Conservation (phyloP, 2,329 filamentous ascomycete genomes). For the Colletotrichum spinosum region DNA sequence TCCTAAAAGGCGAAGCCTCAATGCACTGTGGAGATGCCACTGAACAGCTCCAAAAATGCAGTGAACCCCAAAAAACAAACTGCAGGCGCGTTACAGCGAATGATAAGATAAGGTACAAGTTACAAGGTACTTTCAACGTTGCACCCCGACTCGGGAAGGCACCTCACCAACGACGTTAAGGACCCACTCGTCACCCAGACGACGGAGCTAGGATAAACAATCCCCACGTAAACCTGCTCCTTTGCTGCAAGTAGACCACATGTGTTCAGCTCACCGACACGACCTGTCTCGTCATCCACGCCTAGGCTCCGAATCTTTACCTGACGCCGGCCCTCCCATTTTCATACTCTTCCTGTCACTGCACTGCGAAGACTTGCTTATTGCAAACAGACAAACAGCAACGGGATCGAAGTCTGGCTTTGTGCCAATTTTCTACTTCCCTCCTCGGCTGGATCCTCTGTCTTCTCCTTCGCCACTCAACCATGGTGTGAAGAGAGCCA, state of each 20-base stretch:
- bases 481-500: constrained; percentile 27
- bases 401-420: constrained; percentile 26
- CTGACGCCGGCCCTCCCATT: too few species aligned
- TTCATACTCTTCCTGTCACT: too few species aligned
- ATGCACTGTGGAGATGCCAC: neutral
- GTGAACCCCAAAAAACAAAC: constrained; percentile 14
- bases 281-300: neutral
- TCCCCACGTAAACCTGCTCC: constrained; percentile 23
- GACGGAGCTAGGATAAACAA: constrained; percentile 34
- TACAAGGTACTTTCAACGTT: too few species aligned
- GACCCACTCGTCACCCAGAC: constrained; percentile 30
- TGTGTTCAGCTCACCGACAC: constrained; percentile 32
- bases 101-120: constrained; percentile 26
- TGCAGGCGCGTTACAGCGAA: constrained; percentile 24
- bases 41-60: constrained; percentile 15
- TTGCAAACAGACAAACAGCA: constrained; percentile 18
- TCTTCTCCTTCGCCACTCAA: constrained; percentile 8
- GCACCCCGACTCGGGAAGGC: constrained; percentile 5
- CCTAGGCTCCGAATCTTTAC: too few species aligned
- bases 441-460: constrained; percentile 5
- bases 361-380: constrained; percentile 6
- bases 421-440: constrained; percentile 23
- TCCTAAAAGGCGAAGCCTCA: neutral
- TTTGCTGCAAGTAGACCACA: constrained; percentile 19
- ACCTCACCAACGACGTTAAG: constrained; percentile 10